These are phyloP conservation scores for Heterobasidion occidentale DNA, from an alignment of 1,284 basidiomycete genomes.

Conservation along the genomic window DNA sequence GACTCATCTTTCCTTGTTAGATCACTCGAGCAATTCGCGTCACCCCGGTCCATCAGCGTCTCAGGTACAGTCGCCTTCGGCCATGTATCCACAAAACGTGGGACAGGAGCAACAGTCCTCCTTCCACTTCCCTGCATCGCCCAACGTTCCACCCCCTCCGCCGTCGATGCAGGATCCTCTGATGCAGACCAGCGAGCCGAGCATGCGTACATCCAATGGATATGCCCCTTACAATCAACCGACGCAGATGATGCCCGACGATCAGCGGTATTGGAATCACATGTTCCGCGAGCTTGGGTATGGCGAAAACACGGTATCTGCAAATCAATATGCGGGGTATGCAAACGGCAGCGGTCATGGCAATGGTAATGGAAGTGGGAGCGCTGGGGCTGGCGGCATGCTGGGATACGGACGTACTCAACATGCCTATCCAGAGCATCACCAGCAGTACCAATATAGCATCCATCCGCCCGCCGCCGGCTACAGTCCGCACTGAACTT, in stretches of 20 bases:
- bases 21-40: constrained; percentile 3
- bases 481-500: not conserved
- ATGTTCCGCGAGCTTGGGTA: constrained; percentile 66
- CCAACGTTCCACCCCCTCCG: constrained; percentile 2
- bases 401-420: not conserved
- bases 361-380: too few relatives aligned
- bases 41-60: not conserved
- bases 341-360: not conserved
- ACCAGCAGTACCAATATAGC: not conserved
- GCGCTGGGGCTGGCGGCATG: not conserved
- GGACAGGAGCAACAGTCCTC: not conserved
- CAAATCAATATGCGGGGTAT: not conserved
- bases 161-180: not conserved
- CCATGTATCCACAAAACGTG: constrained; percentile 25
- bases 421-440: not conserved
- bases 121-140: constrained; percentile 4
- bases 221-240: not conserved
- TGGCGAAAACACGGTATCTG: constrained; percentile 13
- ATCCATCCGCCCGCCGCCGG: not conserved
- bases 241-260: constrained; percentile 26
- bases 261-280: constrained; percentile 59
- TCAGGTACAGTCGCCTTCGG: constrained; percentile 18
- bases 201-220: not conserved
- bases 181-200: not conserved
- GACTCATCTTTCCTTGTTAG: not conserved